These are phyloP conservation scores for Papiliotrema nemorosa DNA, from an alignment of 1,284 basidiomycete genomes.

Conservation along the genomic window DNA sequence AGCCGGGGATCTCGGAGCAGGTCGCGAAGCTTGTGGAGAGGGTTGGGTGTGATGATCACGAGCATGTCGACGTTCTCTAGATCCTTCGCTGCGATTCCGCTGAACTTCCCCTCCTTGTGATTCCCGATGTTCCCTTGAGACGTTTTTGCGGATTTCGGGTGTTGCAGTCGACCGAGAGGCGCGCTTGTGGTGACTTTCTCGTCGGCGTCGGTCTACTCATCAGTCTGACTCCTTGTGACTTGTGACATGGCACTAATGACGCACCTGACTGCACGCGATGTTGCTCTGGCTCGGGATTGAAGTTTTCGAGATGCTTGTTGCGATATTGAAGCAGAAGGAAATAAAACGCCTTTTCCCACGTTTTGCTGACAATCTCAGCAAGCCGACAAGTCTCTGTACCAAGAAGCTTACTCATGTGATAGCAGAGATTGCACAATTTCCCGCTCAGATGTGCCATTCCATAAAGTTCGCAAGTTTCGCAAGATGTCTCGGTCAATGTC, in stretches of 20 bases:
- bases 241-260: no score
- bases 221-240: no score
- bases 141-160: no score
- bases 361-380: constrained; percentile 54
- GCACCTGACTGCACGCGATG: constrained; percentile 2
- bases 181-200: no score
- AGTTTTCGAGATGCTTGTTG: constrained; percentile 60
- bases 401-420: constrained; percentile 44
- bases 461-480: constrained; percentile 78
- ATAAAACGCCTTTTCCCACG: constrained; percentile 87
- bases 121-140: background rate
- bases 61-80: background rate
- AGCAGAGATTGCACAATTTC: constrained; percentile 64
- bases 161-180: no score
- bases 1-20: constrained; percentile 15
- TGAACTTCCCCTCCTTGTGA: background rate
- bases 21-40: constrained; percentile 8
- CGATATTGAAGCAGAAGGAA: constrained; percentile 72
- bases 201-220: no score
- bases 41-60: background rate
- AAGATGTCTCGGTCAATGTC: constrained; percentile 83
- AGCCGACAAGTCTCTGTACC: background rate
- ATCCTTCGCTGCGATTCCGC: background rate
- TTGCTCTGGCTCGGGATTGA: constrained; percentile 49
- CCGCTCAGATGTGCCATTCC: constrained; percentile 67